These are phyloP conservation scores for Aspergillus phoenicis DNA, from an alignment of 2,329 filamentous ascomycete genomes.

Conservation along the genomic window DNA sequence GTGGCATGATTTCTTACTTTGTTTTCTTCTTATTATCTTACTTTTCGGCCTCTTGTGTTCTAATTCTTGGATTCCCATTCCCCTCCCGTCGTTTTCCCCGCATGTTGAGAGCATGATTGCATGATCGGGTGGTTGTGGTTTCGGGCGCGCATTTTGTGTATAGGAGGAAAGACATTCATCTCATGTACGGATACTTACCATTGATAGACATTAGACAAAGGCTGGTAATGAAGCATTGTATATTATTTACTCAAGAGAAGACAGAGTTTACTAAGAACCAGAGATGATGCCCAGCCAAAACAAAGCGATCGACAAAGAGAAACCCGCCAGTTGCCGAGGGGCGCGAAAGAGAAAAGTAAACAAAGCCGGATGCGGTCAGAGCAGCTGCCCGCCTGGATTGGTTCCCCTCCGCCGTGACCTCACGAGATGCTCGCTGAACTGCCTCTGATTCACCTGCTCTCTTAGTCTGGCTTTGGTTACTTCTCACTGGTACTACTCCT, in stretches of 20 bases:
- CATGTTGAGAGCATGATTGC: slow-evolving; percentile 7
- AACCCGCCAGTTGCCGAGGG: too few relatives aligned
- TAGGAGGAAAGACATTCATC: not conserved
- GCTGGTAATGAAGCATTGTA: slow-evolving; percentile 9
- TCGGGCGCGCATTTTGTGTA: not conserved
- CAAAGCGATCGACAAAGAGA: too few relatives aligned
- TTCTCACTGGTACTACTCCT: slow-evolving; percentile 13
- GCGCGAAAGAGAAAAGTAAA: slow-evolving; percentile 17
- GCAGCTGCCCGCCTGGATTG: slow-evolving; percentile 16
- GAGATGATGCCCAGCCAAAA: too few relatives aligned
- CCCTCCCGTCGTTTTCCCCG: not conserved
- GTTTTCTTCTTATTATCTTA: slow-evolving; percentile 10
- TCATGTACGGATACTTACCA: not conserved
- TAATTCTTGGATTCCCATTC: slow-evolving; percentile 6
- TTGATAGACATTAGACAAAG: slow-evolving; percentile 3
- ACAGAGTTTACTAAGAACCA: too few relatives aligned
- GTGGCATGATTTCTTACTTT: slow-evolving; percentile 17
- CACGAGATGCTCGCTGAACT: not conserved
- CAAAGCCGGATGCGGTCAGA: slow-evolving; percentile 24
- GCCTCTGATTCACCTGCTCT: not conserved
- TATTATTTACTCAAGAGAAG: not conserved
- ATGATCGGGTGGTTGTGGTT: slow-evolving; percentile 9
- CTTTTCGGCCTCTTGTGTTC: slow-evolving; percentile 11
- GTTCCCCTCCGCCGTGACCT: slow-evolving; percentile 4
- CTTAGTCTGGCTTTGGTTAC: not conserved